phyloP scores from a whole-genome alignment of 306 rosid genomes.

The Cicer arietinum region DNA sequence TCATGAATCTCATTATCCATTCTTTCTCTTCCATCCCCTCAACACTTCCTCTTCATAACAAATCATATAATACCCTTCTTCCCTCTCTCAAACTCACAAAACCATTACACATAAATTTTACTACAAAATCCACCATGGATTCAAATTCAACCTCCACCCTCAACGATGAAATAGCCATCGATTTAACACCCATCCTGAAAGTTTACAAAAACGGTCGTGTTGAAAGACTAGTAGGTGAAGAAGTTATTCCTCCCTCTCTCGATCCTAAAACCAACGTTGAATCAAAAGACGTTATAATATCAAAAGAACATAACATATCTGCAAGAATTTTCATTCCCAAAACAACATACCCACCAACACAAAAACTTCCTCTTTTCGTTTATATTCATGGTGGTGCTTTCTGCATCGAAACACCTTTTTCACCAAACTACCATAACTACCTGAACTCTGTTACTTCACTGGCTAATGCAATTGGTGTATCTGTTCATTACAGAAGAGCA shows the following conservation, averaged over 20 bases:
- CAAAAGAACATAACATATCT: slow-evolving; percentile 54
- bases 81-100: not conserved
- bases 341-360: slow-evolving; percentile 14
- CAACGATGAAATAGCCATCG: slow-evolving; percentile 42
- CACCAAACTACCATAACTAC: slow-evolving; percentile 57
- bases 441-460: slow-evolving; percentile 50
- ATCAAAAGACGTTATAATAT: slow-evolving; percentile 70
- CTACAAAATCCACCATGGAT: slow-evolving; percentile 45
- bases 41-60: too few relatives aligned
- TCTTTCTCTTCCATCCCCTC: too few relatives aligned
- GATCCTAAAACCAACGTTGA: slow-evolving; percentile 63
- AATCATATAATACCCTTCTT: not conserved
- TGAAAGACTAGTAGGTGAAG: slow-evolving; percentile 52
- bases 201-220: slow-evolving; percentile 70
- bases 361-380: slow-evolving; percentile 67
- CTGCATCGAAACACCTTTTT: slow-evolving; percentile 63
- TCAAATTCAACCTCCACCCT: slow-evolving; percentile 27
- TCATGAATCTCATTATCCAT: too few relatives aligned
- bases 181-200: slow-evolving; percentile 59
- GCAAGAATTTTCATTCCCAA: slow-evolving; percentile 68
- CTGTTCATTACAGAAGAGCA: slow-evolving; percentile 70
- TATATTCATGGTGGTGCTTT: slow-evolving; percentile 83
- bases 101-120: not conserved
- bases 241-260: slow-evolving; percentile 50
- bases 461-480: slow-evolving; percentile 59